Evolutionary conservation across 371 early-diverging fungal species (phyloP).

Genomic region (Mucor sp.): DNA sequence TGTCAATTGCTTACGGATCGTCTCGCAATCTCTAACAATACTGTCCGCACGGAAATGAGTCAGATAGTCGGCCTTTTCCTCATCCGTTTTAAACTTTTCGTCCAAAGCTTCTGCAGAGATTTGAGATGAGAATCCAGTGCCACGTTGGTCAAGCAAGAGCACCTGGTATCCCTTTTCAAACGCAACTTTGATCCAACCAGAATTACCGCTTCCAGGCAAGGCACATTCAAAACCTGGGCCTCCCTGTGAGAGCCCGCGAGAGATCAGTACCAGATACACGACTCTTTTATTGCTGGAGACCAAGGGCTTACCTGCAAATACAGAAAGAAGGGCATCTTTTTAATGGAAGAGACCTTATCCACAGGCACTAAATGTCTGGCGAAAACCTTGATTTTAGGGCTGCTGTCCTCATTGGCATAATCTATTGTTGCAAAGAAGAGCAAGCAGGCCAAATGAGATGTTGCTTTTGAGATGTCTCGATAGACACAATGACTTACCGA

Average conservation of each 20-base stretch:
- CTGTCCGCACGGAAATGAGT: conserved; percentile 74
- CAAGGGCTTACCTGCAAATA: conserved; percentile 55
- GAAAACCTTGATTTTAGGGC: conserved; percentile 51
- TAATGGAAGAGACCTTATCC: conserved; percentile 45
- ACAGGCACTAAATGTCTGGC: conserved; percentile 62
- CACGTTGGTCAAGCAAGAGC: conserved; percentile 73
- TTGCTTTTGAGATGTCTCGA: not conserved
- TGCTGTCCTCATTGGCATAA: conserved; percentile 34
- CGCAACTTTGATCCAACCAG: conserved; percentile 70
- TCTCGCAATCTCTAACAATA: conserved; percentile 73
- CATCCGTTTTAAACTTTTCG: conserved; percentile 37
- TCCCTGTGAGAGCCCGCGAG: conserved; percentile 31
- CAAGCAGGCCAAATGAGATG: too few relatives aligned
- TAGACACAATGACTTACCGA: conserved; percentile 24
- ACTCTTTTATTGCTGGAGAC: not conserved
- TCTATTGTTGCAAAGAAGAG: conserved; percentile 24
- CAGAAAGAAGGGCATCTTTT: conserved; percentile 57
- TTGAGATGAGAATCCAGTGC: conserved; percentile 71
- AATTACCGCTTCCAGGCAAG: conserved; percentile 45
- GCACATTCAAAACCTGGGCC: conserved; percentile 65
- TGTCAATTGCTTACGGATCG: conserved; percentile 61
- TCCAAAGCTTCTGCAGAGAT: conserved; percentile 60
- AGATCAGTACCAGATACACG: not conserved
- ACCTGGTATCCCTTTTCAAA: conserved; percentile 68
- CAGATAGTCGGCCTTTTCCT: conserved; percentile 64